Conservation (phyloP, 2,329 filamentous ascomycete genomes). For the Fonsecaea pugnacius region DNA sequence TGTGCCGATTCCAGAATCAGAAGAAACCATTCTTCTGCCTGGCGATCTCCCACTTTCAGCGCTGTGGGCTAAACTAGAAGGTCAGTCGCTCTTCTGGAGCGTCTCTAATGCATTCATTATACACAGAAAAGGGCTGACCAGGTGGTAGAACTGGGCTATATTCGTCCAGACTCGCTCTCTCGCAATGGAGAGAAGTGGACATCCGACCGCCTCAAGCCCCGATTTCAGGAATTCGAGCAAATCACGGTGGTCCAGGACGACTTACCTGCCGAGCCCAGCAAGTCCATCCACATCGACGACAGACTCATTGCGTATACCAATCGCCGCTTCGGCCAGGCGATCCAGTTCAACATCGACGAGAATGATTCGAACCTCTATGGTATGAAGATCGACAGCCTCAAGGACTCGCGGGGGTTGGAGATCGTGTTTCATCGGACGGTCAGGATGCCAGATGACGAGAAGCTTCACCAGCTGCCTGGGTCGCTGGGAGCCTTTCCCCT, state of each 20-base stretch:
- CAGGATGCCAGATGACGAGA: not conserved
- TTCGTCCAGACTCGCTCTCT: not conserved
- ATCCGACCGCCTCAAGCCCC: not conserved
- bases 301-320: not conserved
- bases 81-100: not conserved
- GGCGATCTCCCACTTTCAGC: not conserved
- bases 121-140: not conserved
- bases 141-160: not conserved
- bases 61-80: not conserved
- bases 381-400: not conserved
- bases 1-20: not conserved
- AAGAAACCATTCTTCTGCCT: not conserved
- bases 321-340: not conserved
- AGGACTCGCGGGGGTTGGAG: not conserved
- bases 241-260: not conserved
- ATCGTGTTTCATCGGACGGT: not conserved
- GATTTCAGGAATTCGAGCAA: not conserved
- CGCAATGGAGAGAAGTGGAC: not conserved
- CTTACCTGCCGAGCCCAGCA: not conserved
- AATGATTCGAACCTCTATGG: not conserved
- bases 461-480: not conserved
- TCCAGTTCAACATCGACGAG: not conserved
- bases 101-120: not conserved
- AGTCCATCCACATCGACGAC: not conserved
- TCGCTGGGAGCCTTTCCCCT: not conserved